Evolutionary conservation across 139 green algal species (phyloP).

Genomic region (Picochlorum sp.): DNA sequence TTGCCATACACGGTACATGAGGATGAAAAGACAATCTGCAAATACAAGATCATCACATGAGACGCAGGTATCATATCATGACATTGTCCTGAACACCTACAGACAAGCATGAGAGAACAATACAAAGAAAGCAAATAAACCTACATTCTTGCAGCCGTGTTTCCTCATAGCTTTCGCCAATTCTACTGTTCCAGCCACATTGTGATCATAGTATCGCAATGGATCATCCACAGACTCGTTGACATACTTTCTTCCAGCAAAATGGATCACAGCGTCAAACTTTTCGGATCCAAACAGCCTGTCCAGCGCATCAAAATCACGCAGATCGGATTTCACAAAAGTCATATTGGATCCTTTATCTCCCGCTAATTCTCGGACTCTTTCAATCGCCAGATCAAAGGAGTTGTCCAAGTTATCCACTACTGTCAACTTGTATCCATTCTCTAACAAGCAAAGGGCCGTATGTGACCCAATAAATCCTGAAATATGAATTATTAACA

Average conservation of each 20-base stretch:
- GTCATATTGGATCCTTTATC: conserved; percentile 68
- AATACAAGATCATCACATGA: background rate
- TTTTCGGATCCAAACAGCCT: conserved; percentile 37
- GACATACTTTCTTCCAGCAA: conserved; percentile 40
- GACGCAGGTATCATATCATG: conserved; percentile 2
- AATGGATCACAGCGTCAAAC: conserved; percentile 33
- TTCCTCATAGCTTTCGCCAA: conserved; percentile 76
- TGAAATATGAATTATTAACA: background rate
- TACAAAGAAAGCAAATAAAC: background rate
- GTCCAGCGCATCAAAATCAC: conserved; percentile 34
- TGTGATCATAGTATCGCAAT: conserved; percentile 97
- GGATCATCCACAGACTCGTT: conserved; percentile 32
- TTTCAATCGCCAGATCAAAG: conserved; percentile 63
- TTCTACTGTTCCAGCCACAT: conserved; percentile 79
- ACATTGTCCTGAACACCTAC: background rate
- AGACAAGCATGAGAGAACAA: background rate
- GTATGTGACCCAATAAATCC: conserved; percentile 77
- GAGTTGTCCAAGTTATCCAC: conserved; percentile 93
- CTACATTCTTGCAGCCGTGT: conserved; percentile 21
- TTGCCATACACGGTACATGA: conserved; percentile 86
- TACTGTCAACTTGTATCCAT: conserved; percentile 68
- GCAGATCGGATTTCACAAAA: conserved; percentile 58
- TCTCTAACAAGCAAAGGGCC: conserved; percentile 70
- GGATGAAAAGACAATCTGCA: conserved; percentile 33
- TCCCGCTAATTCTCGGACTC: conserved; percentile 78